Evolutionary conservation across 768 basidiomycete species (phyloP).

Genomic region (Termitomyces sp.): DNA sequence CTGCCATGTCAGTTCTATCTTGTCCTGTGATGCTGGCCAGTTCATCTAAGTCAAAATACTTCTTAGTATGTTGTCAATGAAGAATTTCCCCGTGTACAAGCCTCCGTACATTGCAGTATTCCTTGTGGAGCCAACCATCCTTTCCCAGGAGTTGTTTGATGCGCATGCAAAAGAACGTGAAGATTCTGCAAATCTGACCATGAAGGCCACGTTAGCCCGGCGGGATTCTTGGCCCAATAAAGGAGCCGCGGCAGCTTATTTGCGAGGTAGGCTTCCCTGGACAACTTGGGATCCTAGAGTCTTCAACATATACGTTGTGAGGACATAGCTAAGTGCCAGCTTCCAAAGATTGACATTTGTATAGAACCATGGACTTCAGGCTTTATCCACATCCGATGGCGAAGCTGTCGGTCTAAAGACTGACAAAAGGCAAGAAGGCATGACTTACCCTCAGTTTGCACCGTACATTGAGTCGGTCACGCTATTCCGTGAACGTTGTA

Average conservation of each 20-base stretch:
- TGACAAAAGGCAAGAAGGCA: constrained; percentile 16
- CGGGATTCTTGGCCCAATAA: constrained; percentile 24
- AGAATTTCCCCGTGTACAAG: constrained; percentile 8
- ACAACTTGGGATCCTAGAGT: constrained; percentile 28
- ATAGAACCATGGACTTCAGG: constrained; percentile 17
- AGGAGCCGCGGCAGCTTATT: constrained; percentile 24
- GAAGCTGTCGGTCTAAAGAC: constrained; percentile 9
- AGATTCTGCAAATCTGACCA: constrained; percentile 14
- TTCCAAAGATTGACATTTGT: neutral
- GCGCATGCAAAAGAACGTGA: constrained; percentile 17
- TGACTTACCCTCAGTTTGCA: constrained; percentile 16
- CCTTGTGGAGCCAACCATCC: constrained; percentile 31
- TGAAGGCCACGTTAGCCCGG: constrained; percentile 21
- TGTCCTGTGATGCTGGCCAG: neutral
- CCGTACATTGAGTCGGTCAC: constrained; percentile 16
- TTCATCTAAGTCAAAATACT: neutral
- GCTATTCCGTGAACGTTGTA: constrained; percentile 14
- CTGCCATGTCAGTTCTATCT: constrained; percentile 24
- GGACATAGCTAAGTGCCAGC: neutral
- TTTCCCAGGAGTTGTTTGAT: constrained; percentile 24
- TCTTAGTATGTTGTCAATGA: constrained; percentile 19
- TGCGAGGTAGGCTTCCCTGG: constrained; percentile 25
- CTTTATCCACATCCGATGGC: constrained; percentile 3
- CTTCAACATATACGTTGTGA: constrained; percentile 24
- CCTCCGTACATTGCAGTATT: constrained; percentile 25